These are phyloP conservation scores for Lathyrus tuberosus DNA, from an alignment of 306 rosid species.

Conservation along the genomic window DNA sequence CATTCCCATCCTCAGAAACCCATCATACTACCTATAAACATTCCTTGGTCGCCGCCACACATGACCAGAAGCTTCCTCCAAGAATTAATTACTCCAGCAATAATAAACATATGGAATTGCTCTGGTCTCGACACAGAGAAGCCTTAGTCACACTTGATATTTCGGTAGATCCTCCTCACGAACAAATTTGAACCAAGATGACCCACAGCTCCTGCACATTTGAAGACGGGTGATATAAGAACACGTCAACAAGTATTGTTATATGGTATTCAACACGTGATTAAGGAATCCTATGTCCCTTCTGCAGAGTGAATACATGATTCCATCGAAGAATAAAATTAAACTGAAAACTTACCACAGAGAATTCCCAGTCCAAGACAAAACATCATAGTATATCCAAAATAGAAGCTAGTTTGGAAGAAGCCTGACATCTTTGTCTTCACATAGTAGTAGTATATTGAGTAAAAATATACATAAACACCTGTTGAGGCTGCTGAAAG, in stretches of 20 bases:
- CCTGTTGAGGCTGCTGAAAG: slow-evolving; percentile 99
- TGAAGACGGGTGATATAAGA: slow-evolving; percentile 11
- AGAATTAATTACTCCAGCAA: slow-evolving; percentile 40
- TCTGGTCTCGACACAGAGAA: slow-evolving; percentile 44
- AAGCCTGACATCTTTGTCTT: slow-evolving; percentile 99
- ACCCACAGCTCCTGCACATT: slow-evolving; percentile 90
- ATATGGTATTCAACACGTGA: not conserved
- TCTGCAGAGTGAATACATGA: not conserved
- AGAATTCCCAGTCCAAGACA: slow-evolving; percentile 98
- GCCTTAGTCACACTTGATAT: slow-evolving; percentile 94
- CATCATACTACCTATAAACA: slow-evolving; percentile 52
- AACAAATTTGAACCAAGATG: slow-evolving; percentile 93
- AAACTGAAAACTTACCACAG: slow-evolving; percentile 71
- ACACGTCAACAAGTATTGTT: not conserved
- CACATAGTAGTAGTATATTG: slow-evolving; percentile 90
- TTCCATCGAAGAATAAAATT: slow-evolving; percentile 3
- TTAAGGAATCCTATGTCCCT: slow-evolving; percentile 7
- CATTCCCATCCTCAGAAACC: slow-evolving; percentile 62
- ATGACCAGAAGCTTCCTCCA: slow-evolving; percentile 57
- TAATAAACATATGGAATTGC: slow-evolving; percentile 49
- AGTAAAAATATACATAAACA: slow-evolving; percentile 89
- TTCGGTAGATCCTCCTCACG: slow-evolving; percentile 98
- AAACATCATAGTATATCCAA: slow-evolving; percentile 98
- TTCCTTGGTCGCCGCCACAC: slow-evolving; percentile 44
- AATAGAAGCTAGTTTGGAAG: slow-evolving; percentile 98